Percentiles rank a stretch among this genome's conserved stretches.
phyloP scores from a whole-genome alignment of 495 filamentous ascomycete species.

The Penicillium longicatenatum region DNA sequence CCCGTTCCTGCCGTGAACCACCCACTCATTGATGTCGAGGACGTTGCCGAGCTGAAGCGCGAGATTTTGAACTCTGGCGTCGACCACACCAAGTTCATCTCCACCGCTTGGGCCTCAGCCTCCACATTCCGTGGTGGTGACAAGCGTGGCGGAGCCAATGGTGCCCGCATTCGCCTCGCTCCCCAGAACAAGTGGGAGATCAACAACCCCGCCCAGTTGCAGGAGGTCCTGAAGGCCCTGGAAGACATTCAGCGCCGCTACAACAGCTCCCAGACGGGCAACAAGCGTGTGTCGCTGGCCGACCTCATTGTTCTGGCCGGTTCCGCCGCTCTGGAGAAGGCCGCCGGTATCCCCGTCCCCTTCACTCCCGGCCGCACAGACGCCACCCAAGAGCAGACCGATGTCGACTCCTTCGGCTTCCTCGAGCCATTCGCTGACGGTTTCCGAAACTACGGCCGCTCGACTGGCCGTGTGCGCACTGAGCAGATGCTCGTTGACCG shows the following conservation, averaged over 20 bases:
- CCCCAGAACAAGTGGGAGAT: slow-evolving; percentile 68
- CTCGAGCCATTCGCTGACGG: slow-evolving; percentile 65
- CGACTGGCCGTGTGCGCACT: slow-evolving; percentile 55
- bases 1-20: slow-evolving; percentile 57
- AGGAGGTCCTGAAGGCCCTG: slow-evolving; percentile 56
- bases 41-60: slow-evolving; percentile 63
- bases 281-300: slow-evolving; percentile 71
- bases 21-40: slow-evolving; percentile 56
- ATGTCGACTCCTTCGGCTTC: slow-evolving; percentile 59
- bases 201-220: slow-evolving; percentile 64
- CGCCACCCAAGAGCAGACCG: slow-evolving; percentile 65
- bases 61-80: slow-evolving; percentile 61
- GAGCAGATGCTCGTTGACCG: slow-evolving; percentile 70
- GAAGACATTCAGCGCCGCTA: slow-evolving; percentile 64
- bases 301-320: slow-evolving; percentile 71
- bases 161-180: slow-evolving; percentile 69
- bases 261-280: slow-evolving; percentile 49
- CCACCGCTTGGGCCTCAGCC: slow-evolving; percentile 67
- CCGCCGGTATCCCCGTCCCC: slow-evolving; percentile 40
- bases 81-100: slow-evolving; percentile 56
- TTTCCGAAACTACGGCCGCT: slow-evolving; percentile 74
- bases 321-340: slow-evolving; percentile 44
- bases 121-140: slow-evolving; percentile 73
- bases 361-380: slow-evolving; percentile 52
- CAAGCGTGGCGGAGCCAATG: slow-evolving; percentile 77